A percentile compares a stretch with the other conserved stretches of the same genome.
These are phyloP conservation scores for Cryphonectria parasitica DNA, from an alignment of 2,329 filamentous ascomycete species.

Conservation along the genomic window DNA sequence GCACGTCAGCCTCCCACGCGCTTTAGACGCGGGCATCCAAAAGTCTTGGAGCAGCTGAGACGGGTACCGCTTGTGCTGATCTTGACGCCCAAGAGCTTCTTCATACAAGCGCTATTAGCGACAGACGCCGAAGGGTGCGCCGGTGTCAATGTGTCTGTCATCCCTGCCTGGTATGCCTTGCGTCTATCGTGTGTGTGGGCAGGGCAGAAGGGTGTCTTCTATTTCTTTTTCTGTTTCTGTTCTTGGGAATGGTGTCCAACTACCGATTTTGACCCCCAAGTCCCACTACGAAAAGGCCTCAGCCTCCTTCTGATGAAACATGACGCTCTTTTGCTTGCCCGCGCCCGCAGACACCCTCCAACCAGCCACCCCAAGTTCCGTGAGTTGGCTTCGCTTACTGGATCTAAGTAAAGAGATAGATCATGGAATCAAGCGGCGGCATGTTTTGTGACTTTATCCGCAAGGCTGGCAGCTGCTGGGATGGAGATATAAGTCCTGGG, in stretches of 20 bases:
- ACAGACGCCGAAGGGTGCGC: background rate
- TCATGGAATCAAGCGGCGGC: background rate
- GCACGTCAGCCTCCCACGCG: constrained; percentile 13
- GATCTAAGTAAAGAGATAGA: background rate
- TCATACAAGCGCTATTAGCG: background rate
- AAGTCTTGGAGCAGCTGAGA: background rate
- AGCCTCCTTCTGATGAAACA: background rate
- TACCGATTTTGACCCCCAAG: background rate
- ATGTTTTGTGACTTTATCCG: background rate
- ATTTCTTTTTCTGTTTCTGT: background rate
- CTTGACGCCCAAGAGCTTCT: background rate
- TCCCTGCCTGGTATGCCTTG: background rate
- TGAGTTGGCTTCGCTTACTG: background rate
- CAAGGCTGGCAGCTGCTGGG: background rate
- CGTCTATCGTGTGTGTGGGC: background rate
- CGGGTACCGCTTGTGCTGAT: background rate
- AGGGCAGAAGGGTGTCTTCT: background rate
- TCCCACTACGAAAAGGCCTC: background rate
- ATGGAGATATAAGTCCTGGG: background rate
- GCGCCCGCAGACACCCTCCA: background rate
- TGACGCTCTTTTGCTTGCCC: background rate
- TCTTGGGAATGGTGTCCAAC: background rate
- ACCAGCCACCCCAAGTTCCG: too few relatives aligned
- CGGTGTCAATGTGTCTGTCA: background rate
- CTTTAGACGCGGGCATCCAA: background rate